Base-by-base conservation (phyloP, 371 early-diverging fungal species). In the Saksenaea vasiformis region DNA sequence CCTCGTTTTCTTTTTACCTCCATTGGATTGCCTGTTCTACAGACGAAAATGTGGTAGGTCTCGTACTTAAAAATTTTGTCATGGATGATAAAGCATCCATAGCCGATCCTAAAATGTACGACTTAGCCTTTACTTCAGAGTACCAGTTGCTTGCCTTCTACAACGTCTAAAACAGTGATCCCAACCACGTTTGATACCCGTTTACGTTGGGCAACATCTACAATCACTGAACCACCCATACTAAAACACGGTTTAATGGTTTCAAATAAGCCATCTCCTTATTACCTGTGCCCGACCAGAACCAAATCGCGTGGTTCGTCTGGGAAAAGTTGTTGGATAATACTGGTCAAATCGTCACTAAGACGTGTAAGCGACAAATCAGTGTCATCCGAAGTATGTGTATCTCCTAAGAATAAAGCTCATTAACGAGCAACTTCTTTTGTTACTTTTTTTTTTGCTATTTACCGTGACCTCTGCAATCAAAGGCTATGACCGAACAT, bases 151-250 rank as follows among this genome's bases (percentile, higher is more conserved):
- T n/a, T 56, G 84, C 94, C 95, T 80, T 97, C 97, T 7, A 96
- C 96, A 8, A 96, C 94, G 78, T 97, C 97, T 35, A 97, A 60
- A 0, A 94, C 90, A 9, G 83, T 86, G 1, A 94, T 82, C 0
- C 95, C 96, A 4, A 87, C 64, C 0, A 95, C 68, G 38, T 86
- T 85, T 24, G 77, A 72, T 11, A 93, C 70, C 56, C 74, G 60
- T 37, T 74, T 61, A 13, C 77, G 74, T 10, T 80, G 67, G 0
- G 91, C 91, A 9, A 86, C 91, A 67, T 93, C 86, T 0, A 91
- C 90, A 1, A 93, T 91, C 2, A 96, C 91, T 1, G 94, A 85
- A 4, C 94, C 97, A 31, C 97, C 97, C 92, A 95, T 90, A 75
- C 95, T 95, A 69, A 14, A 24, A 43, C 4, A 28, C 3, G 13